Base-by-base conservation (phyloP, 2,329 filamentous ascomycete species). In the Scedosporium aurantiacum region DNA sequence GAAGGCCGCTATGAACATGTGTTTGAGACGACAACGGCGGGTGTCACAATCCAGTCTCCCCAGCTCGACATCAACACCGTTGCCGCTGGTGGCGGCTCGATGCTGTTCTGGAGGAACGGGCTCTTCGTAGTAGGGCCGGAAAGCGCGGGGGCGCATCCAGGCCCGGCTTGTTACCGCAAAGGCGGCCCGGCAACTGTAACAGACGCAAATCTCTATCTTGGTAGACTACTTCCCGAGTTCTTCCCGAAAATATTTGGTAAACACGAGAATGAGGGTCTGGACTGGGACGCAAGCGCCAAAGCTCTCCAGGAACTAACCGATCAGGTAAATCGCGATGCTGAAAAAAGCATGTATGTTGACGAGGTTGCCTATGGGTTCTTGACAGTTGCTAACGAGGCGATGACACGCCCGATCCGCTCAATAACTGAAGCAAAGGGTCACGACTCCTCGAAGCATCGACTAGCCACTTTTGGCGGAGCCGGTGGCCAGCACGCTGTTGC, bases 61-160 rank as follows among this genome's bases (percentile, higher is more conserved):
- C 91, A 96, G 69, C 81, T 96, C 0, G 91, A 96, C 69, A 96
- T 96, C 75, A 96, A 96, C 72, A 97, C 92, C 0, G 92, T 97
- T 1, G 92, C 92, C 5, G 92, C 92, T 2, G 92, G 92, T 56
- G 92, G 92, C 64, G 91, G 91, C 5, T 93, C 89, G 0, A 80
- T 87, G 32, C 78, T 97, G 3, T 94, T 95, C 73, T 96, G 90
- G 81, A 85, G 84, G 64, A 96, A 96, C 65, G 91, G 92, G 0
- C 78, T 97, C 0, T 96, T 97, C 66, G 88, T 92, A 0, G 91
- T 96, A 2, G 92, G 92, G 0, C 92, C 92, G 0, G 91, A 96
- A 69, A 94, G 89, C 5, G 92, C 91, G 1, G 88, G 90, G 32
- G 91, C 92, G 2, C 90, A 96, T 68, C 92, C 92, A 0, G 92